Percentiles rank a stretch among this genome's conserved stretches.
Conservation (phyloP, 805 yeast genomes). For the Hanseniaspora valbyensis region DNA sequence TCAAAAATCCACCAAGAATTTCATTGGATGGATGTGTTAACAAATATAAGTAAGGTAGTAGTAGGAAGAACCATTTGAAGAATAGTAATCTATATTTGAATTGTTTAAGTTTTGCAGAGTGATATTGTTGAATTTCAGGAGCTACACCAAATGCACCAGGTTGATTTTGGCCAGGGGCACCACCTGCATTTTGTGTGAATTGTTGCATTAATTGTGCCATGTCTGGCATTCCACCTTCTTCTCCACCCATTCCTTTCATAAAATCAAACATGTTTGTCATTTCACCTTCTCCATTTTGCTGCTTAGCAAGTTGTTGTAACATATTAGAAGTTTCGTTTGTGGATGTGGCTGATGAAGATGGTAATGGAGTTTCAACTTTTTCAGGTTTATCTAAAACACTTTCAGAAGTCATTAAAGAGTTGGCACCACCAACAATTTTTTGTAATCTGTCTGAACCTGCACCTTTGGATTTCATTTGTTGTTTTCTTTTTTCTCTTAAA, state of each 20-base stretch:
- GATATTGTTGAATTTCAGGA: conserved; percentile 23
- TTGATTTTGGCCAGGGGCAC: conserved; percentile 15
- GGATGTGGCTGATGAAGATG: too few species aligned
- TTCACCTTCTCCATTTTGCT: conserved; percentile 18
- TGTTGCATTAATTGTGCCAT: conserved; percentile 24
- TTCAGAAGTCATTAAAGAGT: conserved; percentile 30
- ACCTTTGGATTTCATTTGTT: conserved; percentile 45
- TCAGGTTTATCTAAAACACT: conserved; percentile 28
- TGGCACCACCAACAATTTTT: conserved; percentile 35
- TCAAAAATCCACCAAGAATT: conserved; percentile 11
- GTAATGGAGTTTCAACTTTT: conserved; percentile 8
- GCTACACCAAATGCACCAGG: conserved; percentile 23
- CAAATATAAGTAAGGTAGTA: conserved; percentile 27
- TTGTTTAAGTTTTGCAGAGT: conserved; percentile 24
- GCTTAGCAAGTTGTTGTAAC: conserved; percentile 25
- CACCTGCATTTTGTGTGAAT: conserved; percentile 18
- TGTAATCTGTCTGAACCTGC: conserved; percentile 45
- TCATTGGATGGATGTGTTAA: conserved; percentile 19
- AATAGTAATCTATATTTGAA: conserved; percentile 26
- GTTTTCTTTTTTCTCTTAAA: conserved; percentile 54
- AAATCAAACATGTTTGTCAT: conserved; percentile 13
- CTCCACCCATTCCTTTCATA: conserved; percentile 13
- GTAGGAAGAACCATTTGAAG: conserved; percentile 26
- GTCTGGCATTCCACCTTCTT: conserved; percentile 14
- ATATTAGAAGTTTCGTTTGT: conserved; percentile 11